Evolutionary conservation across 768 basidiomycete species (phyloP), one percentile per base, ranked within the genome.

Genomic region (Arthromyces matolae): DNA sequence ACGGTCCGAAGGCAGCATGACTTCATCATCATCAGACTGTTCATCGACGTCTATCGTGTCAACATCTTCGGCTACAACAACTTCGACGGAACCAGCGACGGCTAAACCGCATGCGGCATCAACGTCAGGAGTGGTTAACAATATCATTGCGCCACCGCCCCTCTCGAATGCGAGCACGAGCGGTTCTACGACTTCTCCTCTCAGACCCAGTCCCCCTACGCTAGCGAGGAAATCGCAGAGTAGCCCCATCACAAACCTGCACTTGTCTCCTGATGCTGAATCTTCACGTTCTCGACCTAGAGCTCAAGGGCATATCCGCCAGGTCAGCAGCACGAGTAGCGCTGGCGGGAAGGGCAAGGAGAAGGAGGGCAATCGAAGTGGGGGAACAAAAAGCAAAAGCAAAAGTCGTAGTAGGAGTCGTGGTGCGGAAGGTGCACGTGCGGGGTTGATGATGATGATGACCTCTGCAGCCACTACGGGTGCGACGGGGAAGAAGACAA

Each of bases 391-490:
- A 31, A 56, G 19, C 32, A 48, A 37, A 34, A 57, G 49, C 35
- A 42, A 36, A 22, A 56, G 57, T 24, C 32, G 51, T 33, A 59
- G 55, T 36, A 50, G 53, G 6, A 47, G 45, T 28, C 40, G 37
- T 12, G 38, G 27, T 10, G 45, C 48, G 34, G 58, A 38, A 25
- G 57, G 39, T 14, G 19, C 31, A 44, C 60, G 40, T n/a, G 28
- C 42, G 16, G 47, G 48, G 18, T 36, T 54, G n/a, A 39, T 41
- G 16, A 54, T 59, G 55, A 56, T 54, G 5, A 7, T 24, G 1
- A 42, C 41, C 12, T 45, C 44, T 6, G 43, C 12, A 9, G 16
- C 23, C 7, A 32, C 14, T 4, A 41, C 35, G 14, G 39, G 46
- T n/a, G 36, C 49, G n/a, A n/a, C n/a, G n/a, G n/a, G n/a, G n/a